phyloP scores from a whole-genome alignment of 495 filamentous ascomycete species.

The Neurospora tetraspora region DNA sequence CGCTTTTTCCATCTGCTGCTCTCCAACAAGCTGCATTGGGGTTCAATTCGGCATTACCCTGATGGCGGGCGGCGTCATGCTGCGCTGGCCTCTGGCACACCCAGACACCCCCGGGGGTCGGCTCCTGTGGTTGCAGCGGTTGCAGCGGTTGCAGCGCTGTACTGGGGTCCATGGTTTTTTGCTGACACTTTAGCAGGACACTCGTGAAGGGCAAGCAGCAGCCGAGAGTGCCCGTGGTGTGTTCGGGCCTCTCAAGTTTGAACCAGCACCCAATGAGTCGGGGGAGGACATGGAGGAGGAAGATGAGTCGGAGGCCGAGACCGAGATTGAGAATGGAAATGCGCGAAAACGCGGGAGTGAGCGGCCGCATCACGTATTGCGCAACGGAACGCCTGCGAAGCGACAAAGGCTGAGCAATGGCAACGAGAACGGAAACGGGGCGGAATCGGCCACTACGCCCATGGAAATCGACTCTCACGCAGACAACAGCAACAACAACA shows the following conservation, averaged over 20 bases:
- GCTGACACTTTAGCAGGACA: slow-evolving; percentile 24
- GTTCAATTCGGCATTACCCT: slow-evolving; percentile 7
- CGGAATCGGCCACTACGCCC: slow-evolving; percentile 46
- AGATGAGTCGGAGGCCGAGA: slow-evolving; percentile 22
- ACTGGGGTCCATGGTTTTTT: slow-evolving; percentile 28
- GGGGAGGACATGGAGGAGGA: slow-evolving; percentile 24
- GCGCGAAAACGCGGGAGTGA: slow-evolving; percentile 41
- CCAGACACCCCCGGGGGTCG: neutral
- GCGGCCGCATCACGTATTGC: slow-evolving; percentile 32
- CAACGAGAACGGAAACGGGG: slow-evolving; percentile 53
- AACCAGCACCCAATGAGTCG: slow-evolving; percentile 19
- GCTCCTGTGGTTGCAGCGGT: slow-evolving; percentile 15
- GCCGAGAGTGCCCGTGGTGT: slow-evolving; percentile 36
- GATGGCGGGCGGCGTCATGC: slow-evolving; percentile 4
- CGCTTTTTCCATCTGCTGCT: neutral
- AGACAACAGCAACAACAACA: slow-evolving; percentile 42
- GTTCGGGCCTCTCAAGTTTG: slow-evolving; percentile 37
- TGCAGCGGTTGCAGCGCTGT: slow-evolving; percentile 11
- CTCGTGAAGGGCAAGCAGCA: slow-evolving; percentile 34
- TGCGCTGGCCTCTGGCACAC: slow-evolving; percentile 11
- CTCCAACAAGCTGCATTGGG: slow-evolving; percentile 3
- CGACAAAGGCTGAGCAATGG: slow-evolving; percentile 48
- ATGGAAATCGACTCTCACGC: slow-evolving; percentile 47
- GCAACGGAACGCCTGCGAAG: slow-evolving; percentile 44
- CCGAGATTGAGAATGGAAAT: slow-evolving; percentile 32